phyloP scores from a whole-genome alignment of 257 asterid genomes.

The Asclepias syriaca region DNA sequence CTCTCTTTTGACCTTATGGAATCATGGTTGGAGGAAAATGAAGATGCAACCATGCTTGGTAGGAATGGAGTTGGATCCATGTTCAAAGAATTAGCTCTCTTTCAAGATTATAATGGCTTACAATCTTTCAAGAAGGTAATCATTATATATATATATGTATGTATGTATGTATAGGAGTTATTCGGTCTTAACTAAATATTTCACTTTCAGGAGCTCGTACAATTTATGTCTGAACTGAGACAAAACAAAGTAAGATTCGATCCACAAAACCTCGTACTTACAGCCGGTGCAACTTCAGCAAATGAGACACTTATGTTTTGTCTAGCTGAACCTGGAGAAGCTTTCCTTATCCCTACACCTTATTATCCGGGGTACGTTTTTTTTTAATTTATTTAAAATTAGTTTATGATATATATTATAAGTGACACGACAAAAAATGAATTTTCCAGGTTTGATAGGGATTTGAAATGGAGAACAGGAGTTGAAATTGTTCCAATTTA shows the following conservation, averaged over 20 bases:
- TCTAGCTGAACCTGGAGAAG: constrained; percentile 40
- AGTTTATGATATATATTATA: too few species aligned
- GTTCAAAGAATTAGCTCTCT: constrained; percentile 34
- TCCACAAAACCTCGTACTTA: constrained; percentile 33
- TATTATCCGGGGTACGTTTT: constrained; percentile 33
- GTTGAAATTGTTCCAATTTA: constrained; percentile 38
- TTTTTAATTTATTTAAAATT: too few species aligned
- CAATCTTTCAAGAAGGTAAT: constrained; percentile 33
- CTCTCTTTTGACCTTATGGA: constrained; percentile 38
- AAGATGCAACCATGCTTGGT: constrained; percentile 25
- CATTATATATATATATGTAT: background rate
- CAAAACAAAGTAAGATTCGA: constrained; percentile 30
- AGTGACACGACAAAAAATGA: too few species aligned
- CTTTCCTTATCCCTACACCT: constrained; percentile 40
- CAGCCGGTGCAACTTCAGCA: constrained; percentile 41
- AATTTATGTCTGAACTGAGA: constrained; percentile 33
- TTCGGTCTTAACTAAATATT: too few species aligned
- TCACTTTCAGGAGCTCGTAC: constrained; percentile 28
- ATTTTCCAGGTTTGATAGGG: constrained; percentile 36
- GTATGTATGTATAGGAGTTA: too few species aligned
- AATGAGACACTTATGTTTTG: constrained; percentile 41
- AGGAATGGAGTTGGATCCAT: constrained; percentile 24
- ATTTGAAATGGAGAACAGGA: constrained; percentile 38
- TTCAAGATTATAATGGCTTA: constrained; percentile 43
- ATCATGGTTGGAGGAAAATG: constrained; percentile 34